Base-by-base conservation (phyloP, 1,284 basidiomycete genomes). In the Wolfiporia cocos region DNA sequence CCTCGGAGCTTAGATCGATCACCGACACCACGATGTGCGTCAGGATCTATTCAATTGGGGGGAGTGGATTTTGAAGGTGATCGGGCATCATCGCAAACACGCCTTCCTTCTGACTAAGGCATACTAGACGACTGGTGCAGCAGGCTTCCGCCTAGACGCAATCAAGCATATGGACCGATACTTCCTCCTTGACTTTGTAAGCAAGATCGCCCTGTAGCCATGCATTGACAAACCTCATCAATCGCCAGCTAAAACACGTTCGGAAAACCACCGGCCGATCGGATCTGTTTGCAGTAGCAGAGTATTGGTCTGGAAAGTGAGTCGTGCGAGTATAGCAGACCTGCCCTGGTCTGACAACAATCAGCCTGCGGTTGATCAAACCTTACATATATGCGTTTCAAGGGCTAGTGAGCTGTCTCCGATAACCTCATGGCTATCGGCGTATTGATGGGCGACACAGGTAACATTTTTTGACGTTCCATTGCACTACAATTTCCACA, bases 141-240 rank as follows among this genome's bases (percentile, higher is more conserved):
- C 70, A 21, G 92, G 92, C 3, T 92, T 93, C 63, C 74, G 92
- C 34, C 73, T 94, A 28, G 92, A 94, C 54, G 92, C 92, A 10
- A 87, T 92, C 55, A 94, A 93, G 59, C 86, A 89, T 50, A 81
- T 86, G 45, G 85, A 89, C 57, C 66, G 71, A 43, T 64, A 65
- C 21, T 89, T 88, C 53, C 61, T 85, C 14, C 54, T 74, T 2
- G 68, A 73, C 37, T 88, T 85, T 63, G 86, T 88, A 49, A 59
- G 76, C 62, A 11, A 17, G 19, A 4, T n/a, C n/a, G n/a, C n/a
- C n/a, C n/a, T n/a, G n/a, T n/a, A n/a, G n/a, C n/a, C n/a, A n/a
- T n/a, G n/a, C n/a, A n/a, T 31, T 33, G 30, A n/a, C 12, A 35
- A 17, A 17, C 6, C 14, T 26, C 37, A n/a, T 3, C 10, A 61